Base-by-base conservation (phyloP, 2,329 filamentous ascomycete genomes). In the Aspergillus sp. region DNA sequence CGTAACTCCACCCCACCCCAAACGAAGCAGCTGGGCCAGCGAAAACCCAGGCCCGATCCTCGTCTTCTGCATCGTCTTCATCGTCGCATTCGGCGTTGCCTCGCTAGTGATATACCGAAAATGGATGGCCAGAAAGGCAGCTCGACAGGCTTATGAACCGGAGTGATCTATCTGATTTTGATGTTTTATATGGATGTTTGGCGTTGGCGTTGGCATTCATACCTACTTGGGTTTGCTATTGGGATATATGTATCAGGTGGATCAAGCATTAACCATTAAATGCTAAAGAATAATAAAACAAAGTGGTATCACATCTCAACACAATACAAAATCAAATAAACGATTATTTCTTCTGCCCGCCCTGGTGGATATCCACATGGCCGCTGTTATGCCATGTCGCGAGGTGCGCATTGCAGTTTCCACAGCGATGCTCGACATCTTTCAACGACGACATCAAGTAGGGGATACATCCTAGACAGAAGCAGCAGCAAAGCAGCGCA, bases 1-100 rank as follows among this genome's bases (percentile, higher is more conserved):
- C 19, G 19, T 4, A 19, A 19, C 19, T 2, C 19, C 19, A 19
- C 19, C 19, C 19, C 19, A 19, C 19, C 4, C 68, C 32, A 55
- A 54, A 19, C 50, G 58, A 36, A 40, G 47, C 58, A 80, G 82
- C 70, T 84, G 77, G 76, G 78, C 80, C 26, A 53, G 64, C 48
- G 56, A 65, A 29, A 76, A 84, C 57, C 72, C 76, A 36, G 81
- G 81, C 62, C 78, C 83, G 49, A 71, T 84, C 40, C 68, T 83
- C 51, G 81, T 84, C 44, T 81, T 84, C 65, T 72, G 68, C 63
- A 79, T 84, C 53, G 70, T 82, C 61, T 77, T 77, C 57, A 55
- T 80, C 47, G 75, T 84, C 51, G 71, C 48, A 33, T 44, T 74
- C 47, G 73, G 78, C 27, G 59, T 84, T 39, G 49, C 74, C 43